These are phyloP conservation scores for Blastocladiella emersonii DNA, from an alignment of 371 early-diverging fungal species.

Conservation along the genomic window DNA sequence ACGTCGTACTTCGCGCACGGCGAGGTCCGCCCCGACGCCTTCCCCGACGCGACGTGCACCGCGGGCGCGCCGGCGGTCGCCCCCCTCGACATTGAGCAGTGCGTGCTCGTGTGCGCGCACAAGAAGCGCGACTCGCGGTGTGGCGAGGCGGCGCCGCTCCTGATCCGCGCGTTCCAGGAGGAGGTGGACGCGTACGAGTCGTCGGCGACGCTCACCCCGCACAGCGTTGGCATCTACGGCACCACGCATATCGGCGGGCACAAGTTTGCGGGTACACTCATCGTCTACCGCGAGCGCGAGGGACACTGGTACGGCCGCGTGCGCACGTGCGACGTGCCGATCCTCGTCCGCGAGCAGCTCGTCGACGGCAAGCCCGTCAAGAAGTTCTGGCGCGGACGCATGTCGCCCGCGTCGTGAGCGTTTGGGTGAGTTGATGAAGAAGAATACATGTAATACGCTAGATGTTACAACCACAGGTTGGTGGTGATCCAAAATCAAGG, in stretches of 20 bases:
- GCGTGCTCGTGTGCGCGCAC: background rate
- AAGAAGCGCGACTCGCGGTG: slow-evolving; percentile 3
- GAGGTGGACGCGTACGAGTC: background rate
- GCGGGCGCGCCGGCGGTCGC: background rate
- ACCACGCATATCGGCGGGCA: background rate
- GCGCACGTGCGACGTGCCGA: background rate
- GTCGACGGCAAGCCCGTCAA: background rate
- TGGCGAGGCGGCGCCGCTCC: background rate
- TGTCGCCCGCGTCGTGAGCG: too few species aligned
- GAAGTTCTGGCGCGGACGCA: background rate
- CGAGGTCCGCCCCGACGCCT: background rate
- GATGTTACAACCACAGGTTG: too few species aligned
- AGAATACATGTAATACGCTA: too few species aligned
- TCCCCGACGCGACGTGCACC: background rate
- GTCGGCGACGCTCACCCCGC: background rate
- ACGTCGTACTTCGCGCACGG: background rate
- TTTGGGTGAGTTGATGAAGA: too few species aligned
- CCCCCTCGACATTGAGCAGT: background rate
- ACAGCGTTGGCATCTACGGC: background rate
- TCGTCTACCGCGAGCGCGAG: background rate
- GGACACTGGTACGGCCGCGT: background rate
- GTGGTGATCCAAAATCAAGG: too few species aligned
- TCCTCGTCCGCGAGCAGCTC: background rate
- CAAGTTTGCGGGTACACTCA: background rate
- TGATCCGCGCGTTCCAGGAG: background rate